Base-by-base conservation (phyloP, 148 eudicot genomes). In the Vaccinium macrocarpon region DNA sequence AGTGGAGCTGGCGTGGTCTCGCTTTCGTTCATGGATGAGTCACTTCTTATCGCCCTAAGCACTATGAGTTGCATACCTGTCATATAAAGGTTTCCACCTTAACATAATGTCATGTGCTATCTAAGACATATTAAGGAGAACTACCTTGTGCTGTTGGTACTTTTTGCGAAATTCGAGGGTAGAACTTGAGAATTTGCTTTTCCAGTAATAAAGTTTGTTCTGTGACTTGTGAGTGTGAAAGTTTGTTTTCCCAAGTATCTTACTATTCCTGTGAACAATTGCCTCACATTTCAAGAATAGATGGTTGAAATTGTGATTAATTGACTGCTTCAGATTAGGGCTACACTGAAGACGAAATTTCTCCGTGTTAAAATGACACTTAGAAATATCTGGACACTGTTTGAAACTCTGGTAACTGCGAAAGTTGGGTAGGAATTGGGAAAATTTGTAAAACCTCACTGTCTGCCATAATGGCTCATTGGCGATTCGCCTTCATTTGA, bases 1-100 rank as follows among this genome's bases (percentile, higher is more conserved):
- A 21, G 94, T 86, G 48, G 91, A 96, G 91, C 86, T 90, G 46
- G 99, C 98, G 14, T 96, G 99, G 99, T 91, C 97, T 75, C 95
- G 97, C 81, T 94, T 96, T 88, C 91, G 90, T 68, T 84, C 97
- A 38, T 96, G 97, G 98, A 91, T 96, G 99, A 46, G 88, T 79
- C 88, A 86, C 76, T 91, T 88, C 92, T 88, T 96, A 82, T 90
- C 89, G 42, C 53, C 86, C 16, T 90, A 82, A 90, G 81, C 62
- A 72, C 25, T 72, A 51, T 71, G 15, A 29, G 27, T 80, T 15
- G 27, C 19, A 2, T 14, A n/a, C n/a, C 12, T 6, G 38, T 62
- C 19, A 13, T 6, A 12, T 64, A 16, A 49, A 23, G 75, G 16
- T 50, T 68, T 23, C 59, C 72, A 68, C 8, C 59, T 25, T 27